Evolutionary conservation across 805 yeast species (phyloP).

Genomic region (Ogataea chonburiensis): DNA sequence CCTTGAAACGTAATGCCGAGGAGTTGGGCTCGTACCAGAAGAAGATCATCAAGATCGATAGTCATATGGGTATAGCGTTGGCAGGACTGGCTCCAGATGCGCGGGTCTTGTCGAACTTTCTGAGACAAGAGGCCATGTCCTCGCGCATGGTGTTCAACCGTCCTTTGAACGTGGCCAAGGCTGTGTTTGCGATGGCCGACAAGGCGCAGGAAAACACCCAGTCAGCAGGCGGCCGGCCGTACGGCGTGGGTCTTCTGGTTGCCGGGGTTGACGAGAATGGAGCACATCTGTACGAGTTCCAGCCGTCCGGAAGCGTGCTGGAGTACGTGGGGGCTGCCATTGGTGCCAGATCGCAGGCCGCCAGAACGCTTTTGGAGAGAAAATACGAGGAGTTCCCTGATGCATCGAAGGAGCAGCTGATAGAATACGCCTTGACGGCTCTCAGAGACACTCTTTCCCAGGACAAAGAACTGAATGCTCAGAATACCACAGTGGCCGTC

Average conservation of each 20-base stretch:
- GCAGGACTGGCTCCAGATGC: conserved; percentile 99
- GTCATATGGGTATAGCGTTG: conserved; percentile 90
- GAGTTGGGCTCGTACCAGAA: conserved; percentile 96
- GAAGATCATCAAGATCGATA: conserved; percentile 87
- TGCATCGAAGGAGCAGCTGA: conserved; percentile 65
- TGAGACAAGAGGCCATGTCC: conserved; percentile 89
- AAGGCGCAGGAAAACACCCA: conserved; percentile 98
- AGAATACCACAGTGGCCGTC: conserved; percentile 86
- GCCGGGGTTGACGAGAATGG: conserved; percentile 94
- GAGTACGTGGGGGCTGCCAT: conserved; percentile 94
- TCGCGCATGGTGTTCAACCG: conserved; percentile 83
- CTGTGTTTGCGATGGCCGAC: conserved; percentile 85
- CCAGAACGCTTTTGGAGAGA: conserved; percentile 92
- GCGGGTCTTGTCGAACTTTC: conserved; percentile 81
- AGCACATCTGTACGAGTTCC: conserved; percentile 90
- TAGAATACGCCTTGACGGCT: conserved; percentile 84
- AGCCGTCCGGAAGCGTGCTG: conserved; percentile 90
- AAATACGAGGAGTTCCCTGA: conserved; percentile 66
- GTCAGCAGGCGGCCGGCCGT: conserved; percentile 94
- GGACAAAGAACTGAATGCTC: conserved; percentile 82
- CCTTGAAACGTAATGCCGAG: conserved; percentile 94
- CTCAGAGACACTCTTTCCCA: conserved; percentile 91
- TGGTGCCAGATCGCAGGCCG: conserved; percentile 99
- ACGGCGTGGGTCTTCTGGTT: conserved; percentile 92
- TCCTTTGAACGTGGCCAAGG: conserved; percentile 77